Conservation (phyloP, 2,329 filamentous ascomycete genomes). For the Apiospora koreana region DNA sequence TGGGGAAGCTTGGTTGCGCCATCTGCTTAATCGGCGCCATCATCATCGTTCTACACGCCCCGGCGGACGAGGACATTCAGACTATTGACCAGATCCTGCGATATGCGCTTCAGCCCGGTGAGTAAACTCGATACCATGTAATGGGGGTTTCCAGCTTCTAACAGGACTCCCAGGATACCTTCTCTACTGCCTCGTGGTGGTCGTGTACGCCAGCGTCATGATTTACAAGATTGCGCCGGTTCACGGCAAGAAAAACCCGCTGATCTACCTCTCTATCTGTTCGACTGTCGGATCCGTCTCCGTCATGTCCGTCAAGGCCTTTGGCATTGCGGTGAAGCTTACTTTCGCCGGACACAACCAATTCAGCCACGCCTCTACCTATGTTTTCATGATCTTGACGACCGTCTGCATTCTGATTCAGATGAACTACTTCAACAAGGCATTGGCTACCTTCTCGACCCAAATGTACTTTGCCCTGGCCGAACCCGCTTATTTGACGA, state of each 20-base stretch:
- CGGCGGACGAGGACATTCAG: slow-evolving; percentile 86
- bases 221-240: slow-evolving; percentile 91
- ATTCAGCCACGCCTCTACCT: slow-evolving; percentile 91
- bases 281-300: slow-evolving; percentile 96
- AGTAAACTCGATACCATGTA: slow-evolving; percentile 26
- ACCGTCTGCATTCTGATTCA: slow-evolving; percentile 93
- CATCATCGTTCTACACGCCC: slow-evolving; percentile 96
- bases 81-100: slow-evolving; percentile 90
- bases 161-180: slow-evolving; percentile 70
- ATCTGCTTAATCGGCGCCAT: slow-evolving; percentile 95
- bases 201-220: slow-evolving; percentile 86
- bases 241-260: slow-evolving; percentile 91
- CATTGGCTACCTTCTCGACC: slow-evolving; percentile 91
- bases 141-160: slow-evolving; percentile 17
- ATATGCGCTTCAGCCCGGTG: slow-evolving; percentile 90
- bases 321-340: slow-evolving; percentile 95
- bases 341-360: slow-evolving; percentile 93
- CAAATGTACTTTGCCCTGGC: slow-evolving; percentile 74
- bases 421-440: slow-evolving; percentile 99
- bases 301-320: slow-evolving; percentile 99
- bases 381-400: slow-evolving; percentile 94
- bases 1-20: slow-evolving; percentile 93
- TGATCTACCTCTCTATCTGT: slow-evolving; percentile 97
- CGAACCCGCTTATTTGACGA: neutral
- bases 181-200: slow-evolving; percentile 78